Base-by-base conservation (phyloP, 2,329 filamentous ascomycete genomes). In the Penicillium corylophilum region DNA sequence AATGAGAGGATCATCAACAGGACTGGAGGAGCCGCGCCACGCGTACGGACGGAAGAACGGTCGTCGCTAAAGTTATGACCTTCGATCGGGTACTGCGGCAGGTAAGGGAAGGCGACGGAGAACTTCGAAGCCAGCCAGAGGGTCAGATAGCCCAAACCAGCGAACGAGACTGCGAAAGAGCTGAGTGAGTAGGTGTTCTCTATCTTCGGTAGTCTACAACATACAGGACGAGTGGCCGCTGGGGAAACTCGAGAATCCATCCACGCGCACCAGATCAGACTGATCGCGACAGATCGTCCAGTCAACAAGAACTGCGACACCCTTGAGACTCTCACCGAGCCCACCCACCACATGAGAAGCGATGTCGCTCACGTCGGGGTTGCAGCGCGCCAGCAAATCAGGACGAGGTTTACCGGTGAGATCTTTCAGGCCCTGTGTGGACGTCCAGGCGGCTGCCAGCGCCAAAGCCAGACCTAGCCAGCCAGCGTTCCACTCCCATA, bases 401-500 rank as follows among this genome's bases (percentile, higher is more conserved):
- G 85, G 85, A 42, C 85, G 72, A 9, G 84, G 84, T 64, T 83
- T 86, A 35, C 84, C 85, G 56, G 84, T 80, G 2, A 87, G 61
- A 48, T 82, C 90, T 80, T 96, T 96, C 79, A 95, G 84, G 45
- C 87, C 89, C 62, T 90, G 85, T 1, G 91, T 93, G 63, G 95
- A 84, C 71, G 94, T 84, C 76, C 88, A 95, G 4, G 88, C 82
- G 2, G 83, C 78, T 2, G 86, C 84, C 9, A 90, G 76, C 2
- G 88, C 84, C 16, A 96, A 77, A 1, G 79, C 89, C 2, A 96
- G 79, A 0, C 92, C 92, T 64, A 96, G 83, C 84, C 87, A 90
- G 52, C 89, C 91, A 2, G 84, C 85, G 67, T 96, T 90, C 69
- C 89, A 85, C 71, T 96, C 92, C 91, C 93, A 96, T 1, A 96